Base-by-base conservation (phyloP, 2,329 filamentous ascomycete genomes). In the Penicillium italicum region DNA sequence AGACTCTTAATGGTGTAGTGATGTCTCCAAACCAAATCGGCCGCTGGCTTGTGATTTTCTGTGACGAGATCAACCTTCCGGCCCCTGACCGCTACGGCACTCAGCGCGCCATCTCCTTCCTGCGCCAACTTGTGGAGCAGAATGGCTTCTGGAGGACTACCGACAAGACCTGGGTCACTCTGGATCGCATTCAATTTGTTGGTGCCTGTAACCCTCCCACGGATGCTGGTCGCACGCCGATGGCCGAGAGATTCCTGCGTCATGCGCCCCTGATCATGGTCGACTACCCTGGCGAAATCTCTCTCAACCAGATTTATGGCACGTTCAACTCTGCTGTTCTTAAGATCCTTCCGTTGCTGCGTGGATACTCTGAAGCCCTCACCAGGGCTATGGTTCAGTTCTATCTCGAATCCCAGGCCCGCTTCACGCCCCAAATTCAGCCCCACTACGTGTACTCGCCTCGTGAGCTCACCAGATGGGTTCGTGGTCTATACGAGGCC, bases 201-300 rank as follows among this genome's bases (percentile, higher is more conserved):
- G 94, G 94, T 66, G 94, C 94, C 68, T 99, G 94, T 74, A 99
- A 99, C 75, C 95, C 94, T 66, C 94, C 94, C 0, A 97, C 94
- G 0, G 95, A 99, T 76, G 92, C 92, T 64, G 94, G 94, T 26
- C 91, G 94, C 82, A 97, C 94, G 12, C 89, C 94, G 0, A 87
- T 99, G 79, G 94, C 91, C 41, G 86, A 91, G 47, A 84, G 94
- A 65, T 99, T 99, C 84, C 82, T 99, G 62, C 86, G 95, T 56
- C 95, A 99, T 73, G 91, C 94, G 16, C 94, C 94, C n/a, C 84
- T 99, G 52, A 89, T 99, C 75, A 99, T 99, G 95, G 95, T 99
- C 40, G 94, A 99, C 71, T 99, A 99, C 69, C 94, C 94, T 58
- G 94, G 95, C 67, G 91, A 99, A 77, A 81, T 91, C 41, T 99